Conservation (phyloP, 2,329 filamentous ascomycete species). For the Mycosphaerella sp. region DNA sequence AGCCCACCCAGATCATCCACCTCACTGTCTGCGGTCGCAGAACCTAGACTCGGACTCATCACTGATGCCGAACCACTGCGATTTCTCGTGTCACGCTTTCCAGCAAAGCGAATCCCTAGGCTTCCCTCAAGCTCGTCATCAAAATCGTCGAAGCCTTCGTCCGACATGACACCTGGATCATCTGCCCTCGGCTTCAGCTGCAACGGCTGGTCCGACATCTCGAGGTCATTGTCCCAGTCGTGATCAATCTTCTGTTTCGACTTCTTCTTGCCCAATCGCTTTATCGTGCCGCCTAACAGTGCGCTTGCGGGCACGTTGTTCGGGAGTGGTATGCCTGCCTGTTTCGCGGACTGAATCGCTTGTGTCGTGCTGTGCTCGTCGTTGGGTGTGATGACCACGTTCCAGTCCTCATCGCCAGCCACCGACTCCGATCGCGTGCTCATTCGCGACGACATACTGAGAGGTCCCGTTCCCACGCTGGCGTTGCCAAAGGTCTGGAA, state of each 20-base stretch:
- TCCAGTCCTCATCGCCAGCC: conserved; percentile 72
- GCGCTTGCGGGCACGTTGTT: conserved; percentile 81
- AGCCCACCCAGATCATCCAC: conserved; percentile 90
- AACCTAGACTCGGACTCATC: conserved; percentile 86
- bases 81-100: conserved; percentile 64
- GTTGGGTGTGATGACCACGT: conserved; percentile 75
- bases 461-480: conserved; percentile 65
- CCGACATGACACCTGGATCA: conserved; percentile 29
- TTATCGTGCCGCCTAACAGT: conserved; percentile 86
- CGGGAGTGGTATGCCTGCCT: conserved; percentile 86
- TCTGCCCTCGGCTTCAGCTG: conserved; percentile 37
- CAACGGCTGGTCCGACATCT: conserved; percentile 39
- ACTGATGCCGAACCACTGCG: conserved; percentile 83
- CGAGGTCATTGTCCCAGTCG: conserved; percentile 48
- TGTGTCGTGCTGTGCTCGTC: conserved; percentile 78
- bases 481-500: conserved; percentile 44
- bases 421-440: conserved; percentile 68
- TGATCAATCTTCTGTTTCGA: conserved; percentile 42
- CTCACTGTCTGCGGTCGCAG: conserved; percentile 90
- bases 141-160: conserved; percentile 60
- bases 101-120: conserved; percentile 81
- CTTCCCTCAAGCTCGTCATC: conserved; percentile 86
- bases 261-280: conserved; percentile 63
- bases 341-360: conserved; percentile 79
- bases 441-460: conserved; percentile 66